phyloP scores from a whole-genome alignment of 345 rosid species.

The Eucalyptus melliodora region DNA sequence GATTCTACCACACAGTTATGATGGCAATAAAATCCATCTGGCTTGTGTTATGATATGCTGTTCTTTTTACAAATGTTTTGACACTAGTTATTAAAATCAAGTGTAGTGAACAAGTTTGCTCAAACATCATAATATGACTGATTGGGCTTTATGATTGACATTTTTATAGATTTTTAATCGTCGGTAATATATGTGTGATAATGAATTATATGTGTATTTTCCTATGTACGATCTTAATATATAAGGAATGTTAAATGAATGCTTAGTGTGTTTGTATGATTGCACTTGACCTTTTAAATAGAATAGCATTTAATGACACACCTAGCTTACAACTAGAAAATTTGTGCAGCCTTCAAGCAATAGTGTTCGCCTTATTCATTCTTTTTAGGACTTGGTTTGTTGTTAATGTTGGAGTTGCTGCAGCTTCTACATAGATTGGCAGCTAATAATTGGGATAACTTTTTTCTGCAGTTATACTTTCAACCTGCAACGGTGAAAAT shows the following conservation, averaged over 20 bases:
- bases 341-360: neutral
- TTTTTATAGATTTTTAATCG: neutral
- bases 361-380: neutral
- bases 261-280: neutral
- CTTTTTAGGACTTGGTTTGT: neutral
- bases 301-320: neutral
- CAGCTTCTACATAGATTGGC: neutral
- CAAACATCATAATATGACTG: neutral
- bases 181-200: neutral
- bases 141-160: neutral
- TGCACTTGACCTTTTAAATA: neutral
- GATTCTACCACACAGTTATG: neutral
- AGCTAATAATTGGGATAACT: neutral
- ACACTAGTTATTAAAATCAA: neutral
- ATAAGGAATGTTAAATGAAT: neutral
- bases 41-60: neutral
- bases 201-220: neutral
- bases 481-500: slow-evolving; percentile 98
- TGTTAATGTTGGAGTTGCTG: neutral
- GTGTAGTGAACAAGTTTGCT: neutral
- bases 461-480: slow-evolving; percentile 70
- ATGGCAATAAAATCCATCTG: neutral
- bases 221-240: neutral
- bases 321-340: neutral
- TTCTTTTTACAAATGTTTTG: neutral